A percentile compares a stretch with the other conserved stretches of the same genome.
These are phyloP conservation scores for Beverwykella pulmonaria DNA, from an alignment of 495 filamentous ascomycete species.

Conservation along the genomic window DNA sequence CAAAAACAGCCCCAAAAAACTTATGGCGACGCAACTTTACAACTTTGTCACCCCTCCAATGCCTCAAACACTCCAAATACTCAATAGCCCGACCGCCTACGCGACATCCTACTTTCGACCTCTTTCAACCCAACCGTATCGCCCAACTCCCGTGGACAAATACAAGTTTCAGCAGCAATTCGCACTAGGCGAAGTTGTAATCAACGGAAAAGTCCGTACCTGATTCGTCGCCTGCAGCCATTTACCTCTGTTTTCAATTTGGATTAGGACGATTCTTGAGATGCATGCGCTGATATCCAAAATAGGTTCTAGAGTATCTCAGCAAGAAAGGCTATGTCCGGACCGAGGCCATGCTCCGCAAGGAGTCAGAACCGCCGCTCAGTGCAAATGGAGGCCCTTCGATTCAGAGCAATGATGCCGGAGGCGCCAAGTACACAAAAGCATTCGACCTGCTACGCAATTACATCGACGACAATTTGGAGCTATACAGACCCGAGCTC, in stretches of 20 bases:
- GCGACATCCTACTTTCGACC: not conserved
- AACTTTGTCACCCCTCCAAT: not conserved
- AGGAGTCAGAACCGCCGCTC: constrained; percentile 74
- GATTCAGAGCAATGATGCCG: constrained; percentile 62
- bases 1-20: too few relatives aligned
- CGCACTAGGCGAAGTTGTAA: too few relatives aligned
- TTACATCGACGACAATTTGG: constrained; percentile 88
- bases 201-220: too few relatives aligned
- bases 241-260: not conserved
- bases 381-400: constrained; percentile 68
- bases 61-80: not conserved
- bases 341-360: constrained; percentile 89
- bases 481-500: constrained; percentile 96
- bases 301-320: constrained; percentile 91
- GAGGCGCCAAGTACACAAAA: constrained; percentile 71
- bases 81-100: not conserved
- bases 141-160: not conserved
- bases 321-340: constrained; percentile 92
- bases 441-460: constrained; percentile 71
- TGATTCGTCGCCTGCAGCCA: not conserved
- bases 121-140: not conserved
- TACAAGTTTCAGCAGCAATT: not conserved
- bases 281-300: not conserved
- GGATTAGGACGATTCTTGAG: not conserved
- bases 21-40: too few relatives aligned